Evolutionary conservation across 345 rosid genomes (phyloP), one percentile per base, ranked within the genome.

Genomic region (Clausena lansium): DNA sequence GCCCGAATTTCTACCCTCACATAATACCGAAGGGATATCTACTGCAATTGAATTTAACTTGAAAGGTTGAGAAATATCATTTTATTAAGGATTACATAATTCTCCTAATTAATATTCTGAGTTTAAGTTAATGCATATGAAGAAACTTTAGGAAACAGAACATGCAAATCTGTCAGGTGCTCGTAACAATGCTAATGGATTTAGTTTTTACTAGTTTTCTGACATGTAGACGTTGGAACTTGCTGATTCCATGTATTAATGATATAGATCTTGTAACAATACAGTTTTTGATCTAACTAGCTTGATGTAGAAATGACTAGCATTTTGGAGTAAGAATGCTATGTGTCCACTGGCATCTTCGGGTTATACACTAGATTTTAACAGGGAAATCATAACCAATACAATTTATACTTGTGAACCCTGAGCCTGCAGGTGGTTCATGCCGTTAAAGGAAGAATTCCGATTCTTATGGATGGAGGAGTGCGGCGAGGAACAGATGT

Each of bases 401-500:
- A 15, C 14, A 47, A 14, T 47, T 19, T 27, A 45, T 74, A 35
- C 61, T 52, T 30, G 32, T 65, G 35, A 24, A 60, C 27, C 25
- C 30, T 63, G 78, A 71, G 66, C 55, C 45, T 82, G 77, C 84
- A 93, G 98, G 86, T 95, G 77, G 97, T 91, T 76, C 85, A 83
- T 1, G 96, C 87, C 24, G 93, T 93, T 33, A 76, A 82, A 83
- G 93, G 99, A 65, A 91, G 82, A 76, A 72, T 93, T 79, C 98
- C 96, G 0, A 94, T 95, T 57, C 85, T 93, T 27, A 41, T 93
- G 41, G 97, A 95, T 82, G 99, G 99, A 77, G 99, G 98, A 79
- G 84, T 93, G 41, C 79, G 94, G 81, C 83, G 93, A 63, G 99
- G 97, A 73, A 93, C 97, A 0, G 94, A 95, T 76, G 84, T 95